Base-by-base conservation (phyloP, 1,139 yeast genomes). In the Zhuliangozyma parablackwelliae region DNA sequence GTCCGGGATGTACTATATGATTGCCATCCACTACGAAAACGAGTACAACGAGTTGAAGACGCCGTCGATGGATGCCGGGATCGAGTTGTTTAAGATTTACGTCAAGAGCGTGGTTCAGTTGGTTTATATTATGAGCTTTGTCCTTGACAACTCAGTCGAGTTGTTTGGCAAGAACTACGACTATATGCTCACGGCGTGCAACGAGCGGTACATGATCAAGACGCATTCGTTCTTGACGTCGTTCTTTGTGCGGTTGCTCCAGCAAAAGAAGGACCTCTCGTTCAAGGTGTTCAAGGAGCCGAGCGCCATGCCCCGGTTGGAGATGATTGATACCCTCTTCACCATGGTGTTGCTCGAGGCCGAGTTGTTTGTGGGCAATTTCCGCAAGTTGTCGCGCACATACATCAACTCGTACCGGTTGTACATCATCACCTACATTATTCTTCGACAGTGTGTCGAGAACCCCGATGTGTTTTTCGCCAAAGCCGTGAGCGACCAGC, bases 71-170 rank as follows among this genome's bases (percentile, higher is more conserved):
- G 58, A 54, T 35, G 68, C 75, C 0, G 75, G 73, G 2, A 63
- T 68, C 16, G 75, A 69, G 42, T 51, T 70, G 10, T 70, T 68
- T 49, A 70, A 69, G 42, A 67, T 69, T 21, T 69, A 65, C 46
- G 59, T 65, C 37, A 65, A 66, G 40, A 59, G 69, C 46, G 74
- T 69, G 34, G 63, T 69, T 11, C 75, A 69, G 44, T 54, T 69
- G 44, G 69, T 69, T 13, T 70, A 66, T 46, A 67, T 70, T 30
- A 69, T 69, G 68, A 63, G 72, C 6, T 68, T 64, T 47, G 72
- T 63, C 6, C 57, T 69, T 38, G 76, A 70, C 38, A 65, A 69
- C 44, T 63, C 71, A 11, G 72, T 64, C 7, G 67, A 65, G 42
- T 50, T 69, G 23, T 70, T 70, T 51, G 76, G 75, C 1, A 55